Conservation (phyloP, 1,284 basidiomycete species). For the Ceratobasidium sp. region DNA sequence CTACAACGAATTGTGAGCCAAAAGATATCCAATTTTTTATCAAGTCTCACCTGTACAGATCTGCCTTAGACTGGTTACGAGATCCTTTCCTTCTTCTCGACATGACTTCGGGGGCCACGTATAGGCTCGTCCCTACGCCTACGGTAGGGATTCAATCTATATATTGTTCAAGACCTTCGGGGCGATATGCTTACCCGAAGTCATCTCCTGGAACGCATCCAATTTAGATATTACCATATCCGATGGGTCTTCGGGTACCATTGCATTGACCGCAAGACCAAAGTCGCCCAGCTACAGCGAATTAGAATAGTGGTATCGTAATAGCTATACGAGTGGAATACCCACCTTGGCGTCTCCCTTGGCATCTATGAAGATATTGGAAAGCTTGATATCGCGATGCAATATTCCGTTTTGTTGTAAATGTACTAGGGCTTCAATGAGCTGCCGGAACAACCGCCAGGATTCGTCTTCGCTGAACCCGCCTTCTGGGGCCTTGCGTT, state of each 20-base stretch:
- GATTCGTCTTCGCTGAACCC: constrained; percentile 81
- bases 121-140: constrained; percentile 91
- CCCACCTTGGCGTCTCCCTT: constrained; percentile 84
- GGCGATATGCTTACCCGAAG: constrained; percentile 61
- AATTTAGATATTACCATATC: constrained; percentile 55
- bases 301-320: constrained; percentile 7
- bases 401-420: constrained; percentile 89
- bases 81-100: constrained; percentile 59
- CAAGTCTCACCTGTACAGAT: constrained; percentile 92
- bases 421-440: constrained; percentile 90
- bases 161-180: background rate
- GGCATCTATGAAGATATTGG: constrained; percentile 89
- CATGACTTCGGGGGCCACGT: constrained; percentile 85
- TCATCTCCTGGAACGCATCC: constrained; percentile 65
- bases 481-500: constrained; percentile 62
- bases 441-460: constrained; percentile 89
- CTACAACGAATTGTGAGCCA: constrained; percentile 13
- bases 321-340: constrained; percentile 29
- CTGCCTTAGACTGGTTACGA: constrained; percentile 78
- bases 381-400: constrained; percentile 90
- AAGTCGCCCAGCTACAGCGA: constrained; percentile 78
- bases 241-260: constrained; percentile 73
- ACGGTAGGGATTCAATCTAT: constrained; percentile 19
- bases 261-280: constrained; percentile 84
- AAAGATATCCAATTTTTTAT: background rate